Percentiles rank a stretch among this genome's conserved stretches.
These are phyloP conservation scores for Pulveroboletus sp. DNA, from an alignment of 768 basidiomycete genomes.

Conservation along the genomic window DNA sequence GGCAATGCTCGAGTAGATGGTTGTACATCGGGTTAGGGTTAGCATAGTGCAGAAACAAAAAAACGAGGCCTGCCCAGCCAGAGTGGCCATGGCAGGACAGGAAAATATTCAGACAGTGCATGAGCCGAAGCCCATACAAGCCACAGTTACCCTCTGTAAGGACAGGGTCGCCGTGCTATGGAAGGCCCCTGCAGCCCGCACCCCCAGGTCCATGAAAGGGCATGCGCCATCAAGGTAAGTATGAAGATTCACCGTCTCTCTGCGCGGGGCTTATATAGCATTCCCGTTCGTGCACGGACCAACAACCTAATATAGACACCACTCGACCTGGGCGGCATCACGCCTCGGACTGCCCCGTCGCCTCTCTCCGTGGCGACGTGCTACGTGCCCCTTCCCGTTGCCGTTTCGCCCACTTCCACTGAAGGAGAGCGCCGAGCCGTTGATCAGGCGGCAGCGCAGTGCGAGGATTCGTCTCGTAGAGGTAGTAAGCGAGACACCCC, in stretches of 20 bases:
- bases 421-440: conserved; percentile 47
- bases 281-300: conserved; percentile 22
- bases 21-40: conserved; percentile 28
- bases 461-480: conserved; percentile 77
- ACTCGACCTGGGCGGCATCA: no score
- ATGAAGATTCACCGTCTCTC: conserved; percentile 25
- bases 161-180: conserved; percentile 57
- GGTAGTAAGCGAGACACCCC: conserved; percentile 71
- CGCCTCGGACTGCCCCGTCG: not conserved
- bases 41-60: conserved; percentile 16
- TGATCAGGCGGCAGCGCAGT: conserved; percentile 56
- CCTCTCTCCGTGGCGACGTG: not conserved
- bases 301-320: not conserved
- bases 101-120: conserved; percentile 81
- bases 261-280: conserved; percentile 10
- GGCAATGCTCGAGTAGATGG: conserved; percentile 27
- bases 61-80: conserved; percentile 44
- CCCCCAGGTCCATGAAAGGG: conserved; percentile 48
- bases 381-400: conserved; percentile 7
- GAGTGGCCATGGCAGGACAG: conserved; percentile 59
- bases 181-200: conserved; percentile 50
- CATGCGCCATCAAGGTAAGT: conserved; percentile 61
- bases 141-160: conserved; percentile 39
- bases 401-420: conserved; percentile 63
- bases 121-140: conserved; percentile 62